Base-by-base conservation (phyloP, 441 rosid genomes). In the Erysimum pusillum region DNA sequence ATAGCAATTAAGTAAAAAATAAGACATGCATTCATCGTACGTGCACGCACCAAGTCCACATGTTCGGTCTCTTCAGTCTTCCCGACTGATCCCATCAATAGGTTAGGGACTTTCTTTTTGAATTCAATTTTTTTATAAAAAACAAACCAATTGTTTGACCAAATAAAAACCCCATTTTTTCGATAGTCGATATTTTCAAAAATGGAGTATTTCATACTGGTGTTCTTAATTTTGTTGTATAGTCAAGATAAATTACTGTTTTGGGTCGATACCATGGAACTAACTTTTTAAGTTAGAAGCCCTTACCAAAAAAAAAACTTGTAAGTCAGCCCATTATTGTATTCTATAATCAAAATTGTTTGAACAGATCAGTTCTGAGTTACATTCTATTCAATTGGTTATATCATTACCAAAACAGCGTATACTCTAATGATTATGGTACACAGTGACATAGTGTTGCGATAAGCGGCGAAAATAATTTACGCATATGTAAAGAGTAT, bases 21-120 rank as follows among this genome's bases (percentile, higher is more conserved):
- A 56, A 77, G 72, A 15, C 25, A 71, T 59, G 77, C 58, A 53
- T 69, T 53, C 70, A 42, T 68, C 63, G 62, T 68, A 68, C 63
- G 69, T 51, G 69, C 73, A 71, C 34, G 76, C 73, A 65, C 73
- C 49, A 34, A 72, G 49, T 51, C 73, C 73, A 77, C 77, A 71
- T 39, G 68, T 44, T 71, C 22, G 58, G 62, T 57, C 68, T 49
- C 63, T 28, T 28, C 31, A 28, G 31, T 28, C 31, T 52, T 54
- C 56, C 7, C 61, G 67, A 38, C 46, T 65, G 38, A 38, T 57
- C 63, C 67, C 67, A 70, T 69, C 60, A 53, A 38, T 68, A 76
- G 59, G 76, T 52, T 25, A 46, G 20, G 25, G 31, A 70, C 45
- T 63, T 63, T 57, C 46, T 76, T 62, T 46, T 9, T 6, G 6